These are phyloP conservation scores for Verbascum thapsus DNA, from an alignment of 257 asterid genomes.

Conservation along the genomic window DNA sequence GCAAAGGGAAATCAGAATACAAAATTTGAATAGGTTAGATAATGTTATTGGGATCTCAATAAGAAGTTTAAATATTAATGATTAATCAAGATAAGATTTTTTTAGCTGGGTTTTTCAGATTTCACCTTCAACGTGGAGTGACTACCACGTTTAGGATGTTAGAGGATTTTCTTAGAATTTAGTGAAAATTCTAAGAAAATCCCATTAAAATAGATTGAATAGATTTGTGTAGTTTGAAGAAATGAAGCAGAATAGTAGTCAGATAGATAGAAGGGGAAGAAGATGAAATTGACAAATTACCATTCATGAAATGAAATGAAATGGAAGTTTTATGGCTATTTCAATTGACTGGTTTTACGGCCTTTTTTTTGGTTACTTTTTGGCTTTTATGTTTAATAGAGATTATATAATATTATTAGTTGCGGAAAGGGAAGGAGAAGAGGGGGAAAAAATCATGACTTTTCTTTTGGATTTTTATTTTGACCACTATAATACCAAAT, in stretches of 20 bases:
- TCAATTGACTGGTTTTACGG: no score
- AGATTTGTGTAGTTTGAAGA: no score
- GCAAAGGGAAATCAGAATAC: background rate
- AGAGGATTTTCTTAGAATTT: background rate
- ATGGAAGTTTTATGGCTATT: no score
- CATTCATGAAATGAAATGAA: no score
- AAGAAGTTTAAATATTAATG: no score
- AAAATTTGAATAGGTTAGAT: constrained; percentile 2
- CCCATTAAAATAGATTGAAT: no score
- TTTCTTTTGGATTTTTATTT: constrained; percentile 11
- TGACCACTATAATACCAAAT: constrained; percentile 9
- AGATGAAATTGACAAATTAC: no score
- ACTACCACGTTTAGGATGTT: background rate
- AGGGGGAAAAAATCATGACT: constrained; percentile 29
- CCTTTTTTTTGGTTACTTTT: no score
- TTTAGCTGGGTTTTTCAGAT: background rate
- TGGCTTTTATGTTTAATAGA: no score
- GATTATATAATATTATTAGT: no score
- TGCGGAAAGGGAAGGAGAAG: constrained; percentile 1
- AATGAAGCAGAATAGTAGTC: no score
- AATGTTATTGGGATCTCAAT: background rate
- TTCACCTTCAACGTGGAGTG: constrained; percentile 8
- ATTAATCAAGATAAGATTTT: background rate
- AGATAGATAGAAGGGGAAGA: no score
- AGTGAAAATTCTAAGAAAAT: background rate